Conservation (phyloP, 345 rosid species). For the Camelina laxa region DNA sequence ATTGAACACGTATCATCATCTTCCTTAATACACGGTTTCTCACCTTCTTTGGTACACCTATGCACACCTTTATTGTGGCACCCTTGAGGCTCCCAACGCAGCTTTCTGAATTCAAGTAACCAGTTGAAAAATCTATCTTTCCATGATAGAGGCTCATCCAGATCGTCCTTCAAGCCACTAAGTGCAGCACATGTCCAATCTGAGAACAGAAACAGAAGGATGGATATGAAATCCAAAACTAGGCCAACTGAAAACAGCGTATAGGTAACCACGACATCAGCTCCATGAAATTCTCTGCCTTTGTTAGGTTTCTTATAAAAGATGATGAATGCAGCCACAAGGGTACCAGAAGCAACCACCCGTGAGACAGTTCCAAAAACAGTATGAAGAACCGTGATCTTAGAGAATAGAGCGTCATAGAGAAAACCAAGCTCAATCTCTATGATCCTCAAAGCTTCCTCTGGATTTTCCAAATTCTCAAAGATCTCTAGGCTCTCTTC, state of each 20-base stretch:
- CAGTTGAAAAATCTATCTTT: conserved; percentile 9
- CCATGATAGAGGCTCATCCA: background rate
- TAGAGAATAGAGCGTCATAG: conserved; percentile 64
- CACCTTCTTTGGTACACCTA: background rate
- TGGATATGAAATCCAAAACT: conserved; percentile 48
- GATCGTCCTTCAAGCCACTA: conserved; percentile 21
- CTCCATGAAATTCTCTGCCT: background rate
- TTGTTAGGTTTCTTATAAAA: conserved; percentile 47
- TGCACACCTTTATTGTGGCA: background rate
- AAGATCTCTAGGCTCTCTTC: conserved; percentile 56
- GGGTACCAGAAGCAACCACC: conserved; percentile 27
- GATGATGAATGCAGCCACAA: conserved; percentile 40
- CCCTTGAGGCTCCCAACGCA: conserved; percentile 9
- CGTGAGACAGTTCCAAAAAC: conserved; percentile 39
- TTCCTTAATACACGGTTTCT: background rate
- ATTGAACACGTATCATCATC: background rate
- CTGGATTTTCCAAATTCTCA: background rate
- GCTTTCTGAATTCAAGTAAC: conserved; percentile 34
- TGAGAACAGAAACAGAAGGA: conserved; percentile 54
- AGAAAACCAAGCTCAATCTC: conserved; percentile 66
- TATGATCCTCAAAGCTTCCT: conserved; percentile 55
- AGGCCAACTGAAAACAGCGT: conserved; percentile 54
- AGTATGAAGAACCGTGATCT: conserved; percentile 52
- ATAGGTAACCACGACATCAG: conserved; percentile 56
- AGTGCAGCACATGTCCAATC: conserved; percentile 56